Conservation (phyloP, 495 filamentous ascomycete species). For the Neurospora tetraspora region DNA sequence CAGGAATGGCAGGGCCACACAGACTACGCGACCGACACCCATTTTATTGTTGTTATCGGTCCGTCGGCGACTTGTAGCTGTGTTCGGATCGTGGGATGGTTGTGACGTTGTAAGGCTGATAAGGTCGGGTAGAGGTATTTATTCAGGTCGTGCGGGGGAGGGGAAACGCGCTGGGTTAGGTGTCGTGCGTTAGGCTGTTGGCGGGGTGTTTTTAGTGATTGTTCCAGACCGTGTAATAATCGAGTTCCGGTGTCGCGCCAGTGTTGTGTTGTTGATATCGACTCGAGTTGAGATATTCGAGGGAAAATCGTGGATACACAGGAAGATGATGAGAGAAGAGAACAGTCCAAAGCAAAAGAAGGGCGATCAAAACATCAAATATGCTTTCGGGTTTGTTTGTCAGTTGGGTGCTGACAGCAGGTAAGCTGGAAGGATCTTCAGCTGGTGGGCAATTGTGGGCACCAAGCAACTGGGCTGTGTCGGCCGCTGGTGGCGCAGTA, state of each 20-base stretch:
- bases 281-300: not conserved
- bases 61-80: not conserved
- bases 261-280: not conserved
- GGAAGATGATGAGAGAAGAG: not conserved
- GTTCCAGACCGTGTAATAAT: not conserved
- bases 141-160: not conserved
- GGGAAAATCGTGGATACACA: not conserved
- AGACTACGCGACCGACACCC: conserved; percentile 58
- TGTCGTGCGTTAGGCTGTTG: not conserved
- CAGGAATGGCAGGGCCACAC: conserved; percentile 70
- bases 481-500: not conserved
- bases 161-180: not conserved
- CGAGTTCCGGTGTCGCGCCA: too few relatives aligned
- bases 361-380: not conserved
- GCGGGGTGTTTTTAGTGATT: not conserved
- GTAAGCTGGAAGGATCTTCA: not conserved
- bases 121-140: not conserved
- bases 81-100: not conserved
- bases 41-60: conserved; percentile 9
- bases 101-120: not conserved
- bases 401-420: not conserved
- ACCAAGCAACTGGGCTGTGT: not conserved
- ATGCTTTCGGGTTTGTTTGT: not conserved
- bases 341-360: not conserved
- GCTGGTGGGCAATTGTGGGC: not conserved